Evolutionary conservation across 768 basidiomycete genomes (phyloP), one percentile per base, ranked within the genome.

Genomic region (Rhodotorula sphaerocarpa): DNA sequence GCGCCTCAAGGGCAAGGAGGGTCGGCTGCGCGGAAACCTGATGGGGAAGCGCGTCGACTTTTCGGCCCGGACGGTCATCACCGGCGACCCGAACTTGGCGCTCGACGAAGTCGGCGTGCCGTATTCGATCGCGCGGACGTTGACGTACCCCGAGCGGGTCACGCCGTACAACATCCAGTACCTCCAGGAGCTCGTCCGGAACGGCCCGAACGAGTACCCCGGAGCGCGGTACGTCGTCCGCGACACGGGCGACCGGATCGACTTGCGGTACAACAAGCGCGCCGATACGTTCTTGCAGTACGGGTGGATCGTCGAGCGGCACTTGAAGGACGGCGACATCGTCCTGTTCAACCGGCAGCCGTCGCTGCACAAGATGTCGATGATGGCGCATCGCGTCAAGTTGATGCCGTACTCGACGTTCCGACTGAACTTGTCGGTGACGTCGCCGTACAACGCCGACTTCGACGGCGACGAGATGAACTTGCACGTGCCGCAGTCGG

Each of bases 401-500:
- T 78, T 97, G 63, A 95, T 97, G 91, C 88, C 89, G 18, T 96
- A 97, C 77, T 97, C 92, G 27, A 97, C 93, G 58, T 99, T 97
- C 80, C 92, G 95, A 60, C 77, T 97, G 68, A 97, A 97, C 75
- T 84, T 97, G 66, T 97, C 95, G 59, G 95, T 97, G 27, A 73
- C 72, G 21, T 90, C 93, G 42, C 95, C 95, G 1, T 97, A 99
- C 78, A 97, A 99, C 72, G 95, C 95, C 74, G 95, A 99, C 78
- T 99, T 97, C 77, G 95, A 97, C 73, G 95, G 95, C 70, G 95
- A 97, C 73, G 95, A 99, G 76, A 99, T 97, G 95, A 97, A 99
- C 78, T 88, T 97, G 87, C 95, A 97, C 75, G 85, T 99, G 43
- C 95, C 95, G 30, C 95, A 99, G 74, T 91, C 88, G 61, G 95